Evolutionary conservation across 352 stramenopile species (phyloP), one percentile per base, ranked within the genome.

Genomic region (Globisporangium emineosum): DNA sequence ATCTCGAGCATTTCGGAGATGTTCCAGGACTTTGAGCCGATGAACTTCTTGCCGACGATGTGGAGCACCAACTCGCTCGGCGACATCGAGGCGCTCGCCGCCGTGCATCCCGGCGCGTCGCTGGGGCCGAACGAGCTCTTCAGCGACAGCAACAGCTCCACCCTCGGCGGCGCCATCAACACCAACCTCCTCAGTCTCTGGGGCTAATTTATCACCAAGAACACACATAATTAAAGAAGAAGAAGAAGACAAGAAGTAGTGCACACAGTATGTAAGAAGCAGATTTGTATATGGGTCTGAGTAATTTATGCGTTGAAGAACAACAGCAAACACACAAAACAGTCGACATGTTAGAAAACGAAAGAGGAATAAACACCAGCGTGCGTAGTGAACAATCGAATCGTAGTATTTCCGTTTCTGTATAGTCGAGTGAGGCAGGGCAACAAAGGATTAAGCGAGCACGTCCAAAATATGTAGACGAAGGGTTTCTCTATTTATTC

Each of bases 41-140:
- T 67, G 60, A 65, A 63, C n/a, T 69, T 77, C 10, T 8, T 65
- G 4, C 69, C 76, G 12, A 60, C 77, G 13, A 77, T 79, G 70
- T 85, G 76, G 76, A 85, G 76, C 57, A 82, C 76, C 33, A 79
- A 78, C 54, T 85, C 76, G 56, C 70, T 85, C 15, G 76, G 57
- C 33, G 62, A 67, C 63, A 43, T 68, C n/a, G 63, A 83, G 42
- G 68, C 73, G 49, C 66, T 83, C 50, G 66, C 70, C 12, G 27
- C 54, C 21, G 53, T 42, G 8, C 45, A 64, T 32, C 59, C 52
- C 25, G 69, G 65, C 49, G 67, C 65, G 17, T 47, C 40, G 10
- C 9, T 40, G 33, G 33, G 33, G 33, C 0, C 10, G 43, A 71
- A 78, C 35, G 73, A 83, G 64, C 67, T 81, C 35, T 68, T 81